A percentile compares a stretch with the other conserved stretches of the same genome.
These are phyloP conservation scores for Hyphochytrium catenoides DNA, from an alignment of 352 stramenopile species.

Conservation along the genomic window DNA sequence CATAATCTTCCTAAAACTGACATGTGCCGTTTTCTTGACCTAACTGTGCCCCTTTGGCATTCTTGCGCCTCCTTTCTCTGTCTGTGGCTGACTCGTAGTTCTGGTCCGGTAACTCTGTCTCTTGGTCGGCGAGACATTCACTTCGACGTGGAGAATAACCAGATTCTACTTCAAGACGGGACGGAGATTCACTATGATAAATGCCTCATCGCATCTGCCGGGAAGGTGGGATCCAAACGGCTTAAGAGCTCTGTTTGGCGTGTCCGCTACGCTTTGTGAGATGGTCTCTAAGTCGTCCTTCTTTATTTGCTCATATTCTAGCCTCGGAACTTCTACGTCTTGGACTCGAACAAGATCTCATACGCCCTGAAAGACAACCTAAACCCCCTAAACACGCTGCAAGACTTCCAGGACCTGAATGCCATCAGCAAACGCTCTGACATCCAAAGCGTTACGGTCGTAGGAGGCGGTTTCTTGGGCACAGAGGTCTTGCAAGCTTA, in stretches of 20 bases:
- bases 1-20: no score
- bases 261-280: no score
- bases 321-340: slow-evolving; percentile 59
- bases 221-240: no score
- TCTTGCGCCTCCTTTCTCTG: no score
- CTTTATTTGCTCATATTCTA: no score
- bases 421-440: slow-evolving; percentile 19
- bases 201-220: slow-evolving; percentile 56
- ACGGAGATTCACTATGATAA: slow-evolving; percentile 53
- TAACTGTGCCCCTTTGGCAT: no score
- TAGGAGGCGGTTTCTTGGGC: slow-evolving; percentile 67
- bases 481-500: slow-evolving; percentile 52
- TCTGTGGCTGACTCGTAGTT: no score
- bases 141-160: slow-evolving; percentile 60
- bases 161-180: slow-evolving; percentile 44
- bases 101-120: slow-evolving; percentile 27
- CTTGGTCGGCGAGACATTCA: slow-evolving; percentile 34
- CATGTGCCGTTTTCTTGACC: no score
- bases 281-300: no score
- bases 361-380: slow-evolving; percentile 57
- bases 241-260: no score
- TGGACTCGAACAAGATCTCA: slow-evolving; percentile 46
- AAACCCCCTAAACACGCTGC: slow-evolving; percentile 47
- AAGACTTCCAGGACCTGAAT: slow-evolving; percentile 54
- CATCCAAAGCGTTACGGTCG: slow-evolving; percentile 35